Conservation (phyloP, 2,329 filamentous ascomycete genomes). For the Colletotrichum tabaci region DNA sequence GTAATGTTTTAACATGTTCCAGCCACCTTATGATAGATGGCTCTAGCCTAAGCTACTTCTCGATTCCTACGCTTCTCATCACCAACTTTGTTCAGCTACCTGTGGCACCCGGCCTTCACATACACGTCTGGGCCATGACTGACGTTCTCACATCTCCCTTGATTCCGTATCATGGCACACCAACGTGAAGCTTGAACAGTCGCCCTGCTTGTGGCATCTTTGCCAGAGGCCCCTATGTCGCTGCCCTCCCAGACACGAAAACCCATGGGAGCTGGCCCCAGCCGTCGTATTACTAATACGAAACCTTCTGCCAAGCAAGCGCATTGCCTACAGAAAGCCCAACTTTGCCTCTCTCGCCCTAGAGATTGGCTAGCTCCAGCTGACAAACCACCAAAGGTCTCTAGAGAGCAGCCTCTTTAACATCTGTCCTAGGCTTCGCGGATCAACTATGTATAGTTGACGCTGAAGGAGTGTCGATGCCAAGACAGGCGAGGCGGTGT, state of each 20-base stretch:
- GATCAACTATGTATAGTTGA: background rate
- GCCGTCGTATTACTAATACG: constrained; percentile 11
- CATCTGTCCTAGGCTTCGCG: constrained; percentile 12
- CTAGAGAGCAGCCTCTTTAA: background rate
- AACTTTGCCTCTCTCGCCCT: constrained; percentile 3
- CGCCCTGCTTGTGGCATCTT: constrained; percentile 10
- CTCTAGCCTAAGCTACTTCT: constrained; percentile 34
- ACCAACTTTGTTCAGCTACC: constrained; percentile 24
- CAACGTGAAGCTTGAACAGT: constrained; percentile 1
- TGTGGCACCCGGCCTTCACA: constrained; percentile 31
- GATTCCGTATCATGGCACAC: constrained; percentile 7
- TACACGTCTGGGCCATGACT: constrained; percentile 29
- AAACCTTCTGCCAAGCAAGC: constrained; percentile 16
- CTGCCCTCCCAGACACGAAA: background rate
- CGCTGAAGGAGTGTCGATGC: constrained; percentile 18
- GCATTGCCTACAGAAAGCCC: constrained; percentile 20
- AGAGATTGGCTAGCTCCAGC: background rate
- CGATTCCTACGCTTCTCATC: constrained; percentile 26
- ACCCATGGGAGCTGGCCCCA: constrained; percentile 4
- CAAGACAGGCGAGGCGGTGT: background rate
- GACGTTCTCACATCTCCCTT: constrained; percentile 21
- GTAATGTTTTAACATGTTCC: constrained; percentile 40
- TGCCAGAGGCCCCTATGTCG: constrained; percentile 4
- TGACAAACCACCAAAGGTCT: background rate
- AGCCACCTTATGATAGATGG: constrained; percentile 39